phyloP scores from a whole-genome alignment of 495 filamentous ascomycete species.

The Thozetella sp. region DNA sequence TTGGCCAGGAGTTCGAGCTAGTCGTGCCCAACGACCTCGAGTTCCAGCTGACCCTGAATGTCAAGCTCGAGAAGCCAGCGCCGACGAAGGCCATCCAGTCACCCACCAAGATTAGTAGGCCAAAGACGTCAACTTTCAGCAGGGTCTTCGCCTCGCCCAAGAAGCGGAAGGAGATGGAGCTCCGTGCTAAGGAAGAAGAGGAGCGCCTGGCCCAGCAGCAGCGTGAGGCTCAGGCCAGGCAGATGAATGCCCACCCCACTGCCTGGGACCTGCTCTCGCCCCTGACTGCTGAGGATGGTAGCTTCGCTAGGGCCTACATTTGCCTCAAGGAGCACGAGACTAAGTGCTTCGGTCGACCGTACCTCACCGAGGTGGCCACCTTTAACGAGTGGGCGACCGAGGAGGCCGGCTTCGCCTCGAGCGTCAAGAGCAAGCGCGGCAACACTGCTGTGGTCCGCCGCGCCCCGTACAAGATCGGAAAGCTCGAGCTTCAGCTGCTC shows the following conservation, averaged over 20 bases:
- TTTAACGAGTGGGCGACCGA: conserved; percentile 99
- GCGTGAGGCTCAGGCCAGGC: conserved; percentile 65
- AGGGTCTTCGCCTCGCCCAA: conserved; percentile 91
- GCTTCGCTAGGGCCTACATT: conserved; percentile 90
- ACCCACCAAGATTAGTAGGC: conserved; percentile 59
- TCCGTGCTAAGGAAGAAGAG: conserved; percentile 75
- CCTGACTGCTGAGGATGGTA: conserved; percentile 85
- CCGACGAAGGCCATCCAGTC: conserved; percentile 51
- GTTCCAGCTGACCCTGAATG: conserved; percentile 95
- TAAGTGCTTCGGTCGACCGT: conserved; percentile 81
- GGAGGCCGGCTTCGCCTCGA: conserved; percentile 65
- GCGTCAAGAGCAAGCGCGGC: conserved; percentile 87
- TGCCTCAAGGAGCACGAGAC: conserved; percentile 90
- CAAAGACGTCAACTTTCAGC: conserved; percentile 84
- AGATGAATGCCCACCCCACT: conserved; percentile 53
- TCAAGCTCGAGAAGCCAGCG: conserved; percentile 84
- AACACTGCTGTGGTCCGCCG: conserved; percentile 61
- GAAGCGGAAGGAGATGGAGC: conserved; percentile 91
- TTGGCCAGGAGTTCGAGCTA: conserved; percentile 97
- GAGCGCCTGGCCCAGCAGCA: conserved; percentile 66
- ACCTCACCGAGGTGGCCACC: conserved; percentile 83
- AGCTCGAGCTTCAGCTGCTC: conserved; percentile 87
- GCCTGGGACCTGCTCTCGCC: conserved; percentile 88
- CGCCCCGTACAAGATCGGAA: conserved; percentile 92
- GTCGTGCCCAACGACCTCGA: conserved; percentile 96